Evolutionary conservation across 1,284 basidiomycete genomes (phyloP).

Genomic region (Coniophora puteana): DNA sequence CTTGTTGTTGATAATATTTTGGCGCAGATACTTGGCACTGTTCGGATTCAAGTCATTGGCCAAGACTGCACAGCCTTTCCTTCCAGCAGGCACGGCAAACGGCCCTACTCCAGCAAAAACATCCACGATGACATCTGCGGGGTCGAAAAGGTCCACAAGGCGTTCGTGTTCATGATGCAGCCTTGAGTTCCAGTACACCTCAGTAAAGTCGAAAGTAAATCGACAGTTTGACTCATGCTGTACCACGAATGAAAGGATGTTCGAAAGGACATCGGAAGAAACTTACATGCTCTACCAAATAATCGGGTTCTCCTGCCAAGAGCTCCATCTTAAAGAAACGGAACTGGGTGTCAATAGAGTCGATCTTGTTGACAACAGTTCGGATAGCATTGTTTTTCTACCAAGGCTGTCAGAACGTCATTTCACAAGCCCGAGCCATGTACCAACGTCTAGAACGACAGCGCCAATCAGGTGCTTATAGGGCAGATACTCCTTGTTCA

Average conservation of each 20-base stretch:
- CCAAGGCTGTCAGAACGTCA: conserved; percentile 1
- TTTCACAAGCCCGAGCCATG: not conserved
- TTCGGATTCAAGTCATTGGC: conserved; percentile 96
- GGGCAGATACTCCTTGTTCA: conserved; percentile 87
- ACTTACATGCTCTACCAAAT: conserved; percentile 79
- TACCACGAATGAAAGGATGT: conserved; percentile 7
- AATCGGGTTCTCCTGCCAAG: conserved; percentile 86
- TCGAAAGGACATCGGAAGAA: conserved; percentile 2
- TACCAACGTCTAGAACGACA: conserved; percentile 82
- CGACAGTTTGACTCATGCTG: conserved; percentile 82
- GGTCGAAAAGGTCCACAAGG: conserved; percentile 67
- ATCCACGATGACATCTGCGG: conserved; percentile 81
- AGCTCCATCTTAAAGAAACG: conserved; percentile 98
- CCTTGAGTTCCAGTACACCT: conserved; percentile 98
- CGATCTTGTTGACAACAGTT: conserved; percentile 96
- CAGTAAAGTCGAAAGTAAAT: conserved; percentile 93
- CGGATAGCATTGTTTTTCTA: conserved; percentile 82
- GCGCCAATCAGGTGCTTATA: conserved; percentile 91
- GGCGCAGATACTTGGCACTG: conserved; percentile 74
- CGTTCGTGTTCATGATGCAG: conserved; percentile 90
- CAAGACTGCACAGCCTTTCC: conserved; percentile 83
- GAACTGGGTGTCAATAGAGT: conserved; percentile 84
- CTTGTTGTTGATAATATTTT: conserved; percentile 74
- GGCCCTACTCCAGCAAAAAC: conserved; percentile 98
- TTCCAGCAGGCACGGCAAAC: conserved; percentile 91